Conservation (phyloP, 1,139 yeast genomes). For the Suhomyces guaymorum region DNA sequence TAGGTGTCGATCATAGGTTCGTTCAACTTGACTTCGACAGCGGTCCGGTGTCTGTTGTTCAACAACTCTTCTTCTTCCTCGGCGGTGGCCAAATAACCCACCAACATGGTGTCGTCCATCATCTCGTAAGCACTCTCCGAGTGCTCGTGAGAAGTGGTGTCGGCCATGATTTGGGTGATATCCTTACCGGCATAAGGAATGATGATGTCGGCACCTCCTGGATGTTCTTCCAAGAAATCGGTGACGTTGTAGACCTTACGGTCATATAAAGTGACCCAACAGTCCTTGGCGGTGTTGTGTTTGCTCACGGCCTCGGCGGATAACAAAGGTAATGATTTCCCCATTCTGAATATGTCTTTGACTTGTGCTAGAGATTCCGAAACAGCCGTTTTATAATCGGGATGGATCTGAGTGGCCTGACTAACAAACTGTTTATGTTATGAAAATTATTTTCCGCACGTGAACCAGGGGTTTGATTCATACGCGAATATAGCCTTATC, state of each 20-base stretch:
- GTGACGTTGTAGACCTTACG: constrained; percentile 85
- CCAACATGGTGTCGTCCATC: constrained; percentile 68
- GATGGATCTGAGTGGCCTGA: constrained; percentile 10
- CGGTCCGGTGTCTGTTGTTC: constrained; percentile 42
- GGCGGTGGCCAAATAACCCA: constrained; percentile 49
- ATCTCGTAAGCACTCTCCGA: constrained; percentile 87
- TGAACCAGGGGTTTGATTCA: not conserved
- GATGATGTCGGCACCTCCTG: constrained; percentile 80
- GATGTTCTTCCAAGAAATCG: constrained; percentile 76
- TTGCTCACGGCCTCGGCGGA: constrained; percentile 42
- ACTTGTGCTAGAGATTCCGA: too few species aligned
- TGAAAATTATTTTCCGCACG: constrained; percentile 2
- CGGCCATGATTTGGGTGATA: constrained; percentile 76
- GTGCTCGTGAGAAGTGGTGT: constrained; percentile 67
- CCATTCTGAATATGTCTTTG: constrained; percentile 2
- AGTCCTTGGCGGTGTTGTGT: constrained; percentile 55
- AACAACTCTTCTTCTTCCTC: constrained; percentile 45
- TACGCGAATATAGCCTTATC: too few species aligned
- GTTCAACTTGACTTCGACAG: constrained; percentile 43
- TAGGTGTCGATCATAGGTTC: constrained; percentile 26
- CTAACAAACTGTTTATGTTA: constrained; percentile 2
- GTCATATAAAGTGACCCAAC: constrained; percentile 74
- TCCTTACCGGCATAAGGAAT: constrained; percentile 82
- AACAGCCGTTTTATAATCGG: too few species aligned
- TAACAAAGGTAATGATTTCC: constrained; percentile 36